phyloP scores from a whole-genome alignment of 2,329 filamentous ascomycete genomes.

The Ophiocordyceps camponoti-saundersi region DNA sequence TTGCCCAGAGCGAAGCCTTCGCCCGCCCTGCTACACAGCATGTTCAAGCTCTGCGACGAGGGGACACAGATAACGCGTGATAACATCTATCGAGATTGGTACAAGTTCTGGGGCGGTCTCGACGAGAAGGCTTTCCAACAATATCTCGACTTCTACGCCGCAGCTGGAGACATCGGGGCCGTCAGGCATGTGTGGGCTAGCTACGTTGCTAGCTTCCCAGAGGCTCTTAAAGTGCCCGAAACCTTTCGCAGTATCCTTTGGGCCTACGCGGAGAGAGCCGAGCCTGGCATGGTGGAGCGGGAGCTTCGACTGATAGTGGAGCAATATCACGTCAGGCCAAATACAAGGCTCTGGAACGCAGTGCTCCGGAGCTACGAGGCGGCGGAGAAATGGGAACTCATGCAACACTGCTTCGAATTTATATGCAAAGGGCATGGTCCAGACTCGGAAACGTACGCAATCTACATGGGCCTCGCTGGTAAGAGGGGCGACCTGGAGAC shows the following conservation, averaged over 20 bases:
- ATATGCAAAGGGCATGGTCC: constrained; percentile 35
- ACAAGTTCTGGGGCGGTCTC: constrained; percentile 19
- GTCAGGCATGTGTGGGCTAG: constrained; percentile 28
- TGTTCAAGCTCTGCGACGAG: constrained; percentile 24
- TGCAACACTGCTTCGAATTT: constrained; percentile 44
- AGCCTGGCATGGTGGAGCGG: constrained; percentile 38
- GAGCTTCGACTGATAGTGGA: constrained; percentile 45
- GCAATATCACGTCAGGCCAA: constrained; percentile 38
- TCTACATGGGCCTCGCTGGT: constrained; percentile 56
- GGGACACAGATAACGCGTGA: constrained; percentile 24
- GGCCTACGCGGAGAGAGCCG: constrained; percentile 52
- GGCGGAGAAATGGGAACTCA: constrained; percentile 48
- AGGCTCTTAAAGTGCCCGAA: constrained; percentile 14
- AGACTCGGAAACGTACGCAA: constrained; percentile 49
- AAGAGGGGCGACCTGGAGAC: constrained; percentile 56
- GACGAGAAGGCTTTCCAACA: constrained; percentile 28
- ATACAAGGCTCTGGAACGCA: constrained; percentile 54
- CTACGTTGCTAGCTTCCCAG: constrained; percentile 19
- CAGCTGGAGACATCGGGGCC: constrained; percentile 25
- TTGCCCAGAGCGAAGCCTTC: constrained; percentile 21
- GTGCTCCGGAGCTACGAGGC: constrained; percentile 55
- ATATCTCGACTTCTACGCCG: constrained; percentile 31
- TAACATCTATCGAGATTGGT: constrained; percentile 31
- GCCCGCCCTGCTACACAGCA: constrained; percentile 20
- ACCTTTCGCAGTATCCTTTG: constrained; percentile 46